phyloP scores from a whole-genome alignment of 805 yeast genomes.

The Allodekkera sacchari region DNA sequence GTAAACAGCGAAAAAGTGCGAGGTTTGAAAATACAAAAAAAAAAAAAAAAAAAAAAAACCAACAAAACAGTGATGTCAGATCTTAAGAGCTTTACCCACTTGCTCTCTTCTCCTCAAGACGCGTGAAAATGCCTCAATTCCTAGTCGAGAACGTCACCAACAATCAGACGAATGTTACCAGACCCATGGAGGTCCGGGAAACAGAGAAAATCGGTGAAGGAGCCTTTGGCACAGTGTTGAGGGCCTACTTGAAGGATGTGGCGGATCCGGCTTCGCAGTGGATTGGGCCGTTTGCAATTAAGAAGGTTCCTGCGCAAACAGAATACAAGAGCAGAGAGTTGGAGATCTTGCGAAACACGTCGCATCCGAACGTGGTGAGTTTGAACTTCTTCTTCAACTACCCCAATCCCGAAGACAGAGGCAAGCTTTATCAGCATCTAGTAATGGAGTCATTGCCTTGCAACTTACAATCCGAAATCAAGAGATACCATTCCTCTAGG shows the following conservation, averaged over 20 bases:
- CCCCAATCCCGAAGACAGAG: slow-evolving; percentile 47
- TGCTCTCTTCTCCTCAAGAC: no score
- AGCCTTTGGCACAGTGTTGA: slow-evolving; percentile 79
- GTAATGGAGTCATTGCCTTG: slow-evolving; percentile 88
- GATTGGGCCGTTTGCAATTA: slow-evolving; percentile 80
- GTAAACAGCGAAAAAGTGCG: no score
- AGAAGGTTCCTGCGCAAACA: slow-evolving; percentile 80
- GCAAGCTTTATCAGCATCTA: slow-evolving; percentile 64
- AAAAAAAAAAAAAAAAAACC: no score
- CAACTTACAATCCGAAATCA: slow-evolving; percentile 68
- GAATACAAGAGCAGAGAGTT: slow-evolving; percentile 79
- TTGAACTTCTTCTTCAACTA: slow-evolving; percentile 66
- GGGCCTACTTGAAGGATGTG: slow-evolving; percentile 42
- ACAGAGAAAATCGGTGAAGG: slow-evolving; percentile 77
- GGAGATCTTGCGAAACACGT: slow-evolving; percentile 64
- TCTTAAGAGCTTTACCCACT: no score
- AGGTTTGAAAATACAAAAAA: no score
- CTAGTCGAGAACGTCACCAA: slow-evolving; percentile 55
- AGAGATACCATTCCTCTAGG: slow-evolving; percentile 53
- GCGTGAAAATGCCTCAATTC: slow-evolving; percentile 26
- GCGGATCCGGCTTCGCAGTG: slow-evolving; percentile 28
- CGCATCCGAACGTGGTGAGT: slow-evolving; percentile 72
- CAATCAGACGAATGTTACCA: slow-evolving; percentile 41
- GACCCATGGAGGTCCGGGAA: slow-evolving; percentile 63
- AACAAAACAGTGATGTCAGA: no score